Conservation (phyloP, 441 rosid genomes). For the Erodium texanum region DNA sequence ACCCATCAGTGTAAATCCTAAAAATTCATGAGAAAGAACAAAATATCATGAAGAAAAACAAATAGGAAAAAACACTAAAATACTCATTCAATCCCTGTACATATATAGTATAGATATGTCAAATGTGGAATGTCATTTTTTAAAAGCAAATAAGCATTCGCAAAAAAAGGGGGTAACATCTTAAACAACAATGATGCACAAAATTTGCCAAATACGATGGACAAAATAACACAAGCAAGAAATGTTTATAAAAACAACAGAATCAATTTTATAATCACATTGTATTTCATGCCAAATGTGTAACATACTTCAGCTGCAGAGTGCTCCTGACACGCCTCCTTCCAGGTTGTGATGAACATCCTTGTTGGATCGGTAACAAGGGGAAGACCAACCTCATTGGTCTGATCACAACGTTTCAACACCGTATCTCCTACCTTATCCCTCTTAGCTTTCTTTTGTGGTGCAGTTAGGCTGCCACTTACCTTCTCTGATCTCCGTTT, state of each 20-base stretch:
- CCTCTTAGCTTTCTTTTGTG: conserved; percentile 29
- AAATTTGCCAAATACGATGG: not conserved
- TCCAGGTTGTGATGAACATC: conserved; percentile 76
- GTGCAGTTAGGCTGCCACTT: conserved; percentile 26
- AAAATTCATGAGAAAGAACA: not conserved
- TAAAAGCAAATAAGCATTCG: not conserved
- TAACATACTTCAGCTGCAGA: conserved; percentile 40
- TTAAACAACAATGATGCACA: not conserved
- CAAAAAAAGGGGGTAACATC: not conserved
- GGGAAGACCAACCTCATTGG: conserved; percentile 38
- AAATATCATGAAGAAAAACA: not conserved
- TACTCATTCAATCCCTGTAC: not conserved
- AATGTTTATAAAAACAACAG: not conserved
- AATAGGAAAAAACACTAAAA: not conserved
- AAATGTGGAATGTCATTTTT: conserved; percentile 6
- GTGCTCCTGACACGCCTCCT: conserved; percentile 61
- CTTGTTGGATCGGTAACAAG: conserved; percentile 40
- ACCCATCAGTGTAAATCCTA: not conserved
- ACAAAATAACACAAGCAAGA: not conserved
- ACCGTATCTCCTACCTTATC: conserved; percentile 20
- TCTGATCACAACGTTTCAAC: conserved; percentile 22
- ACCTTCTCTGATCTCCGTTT: conserved; percentile 46
- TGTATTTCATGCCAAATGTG: not conserved
- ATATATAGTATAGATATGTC: not conserved
- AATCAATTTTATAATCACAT: not conserved